Conservation (phyloP, 306 rosid genomes). For the Arachis stenosperma region DNA sequence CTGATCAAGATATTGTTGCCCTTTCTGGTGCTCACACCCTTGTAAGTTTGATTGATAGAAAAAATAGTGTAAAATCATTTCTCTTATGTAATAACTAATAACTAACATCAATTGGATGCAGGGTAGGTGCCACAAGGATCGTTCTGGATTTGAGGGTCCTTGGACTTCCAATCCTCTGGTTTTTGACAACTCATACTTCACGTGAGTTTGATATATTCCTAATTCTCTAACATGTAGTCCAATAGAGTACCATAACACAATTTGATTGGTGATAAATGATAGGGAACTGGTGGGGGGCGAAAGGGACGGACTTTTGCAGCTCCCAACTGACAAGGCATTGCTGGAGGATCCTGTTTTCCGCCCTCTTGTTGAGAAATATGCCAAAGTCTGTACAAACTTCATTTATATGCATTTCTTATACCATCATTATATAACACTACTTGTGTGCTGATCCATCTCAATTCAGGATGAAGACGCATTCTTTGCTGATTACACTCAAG, state of each 20-base stretch:
- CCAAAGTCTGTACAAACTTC: conserved; percentile 49
- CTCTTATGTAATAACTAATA: too few species aligned
- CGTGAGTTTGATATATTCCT: conserved; percentile 43
- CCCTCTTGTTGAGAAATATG: conserved; percentile 77
- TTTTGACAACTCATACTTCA: conserved; percentile 87
- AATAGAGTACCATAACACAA: not conserved
- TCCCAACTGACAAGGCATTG: conserved; percentile 71
- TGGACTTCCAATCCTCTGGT: conserved; percentile 90
- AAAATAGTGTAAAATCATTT: too few species aligned
- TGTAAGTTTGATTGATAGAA: conserved; percentile 44
- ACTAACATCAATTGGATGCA: conserved; percentile 4
- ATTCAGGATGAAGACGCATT: conserved; percentile 75
- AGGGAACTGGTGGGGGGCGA: conserved; percentile 70
- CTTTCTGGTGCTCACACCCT: conserved; percentile 94
- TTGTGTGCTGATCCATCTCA: not conserved
- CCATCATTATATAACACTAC: too few species aligned
- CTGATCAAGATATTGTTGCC: conserved; percentile 88
- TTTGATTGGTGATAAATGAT: not conserved
- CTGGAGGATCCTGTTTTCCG: conserved; percentile 72
- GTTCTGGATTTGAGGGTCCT: conserved; percentile 97
- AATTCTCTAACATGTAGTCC: too few species aligned
- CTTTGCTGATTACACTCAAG: conserved; percentile 61
- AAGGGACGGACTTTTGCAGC: conserved; percentile 67
- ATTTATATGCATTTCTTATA: too few species aligned
- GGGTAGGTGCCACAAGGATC: conserved; percentile 95